Evolutionary conservation across 768 basidiomycete genomes (phyloP), one percentile per base, ranked within the genome.

Genomic region (Amanita muscaria): DNA sequence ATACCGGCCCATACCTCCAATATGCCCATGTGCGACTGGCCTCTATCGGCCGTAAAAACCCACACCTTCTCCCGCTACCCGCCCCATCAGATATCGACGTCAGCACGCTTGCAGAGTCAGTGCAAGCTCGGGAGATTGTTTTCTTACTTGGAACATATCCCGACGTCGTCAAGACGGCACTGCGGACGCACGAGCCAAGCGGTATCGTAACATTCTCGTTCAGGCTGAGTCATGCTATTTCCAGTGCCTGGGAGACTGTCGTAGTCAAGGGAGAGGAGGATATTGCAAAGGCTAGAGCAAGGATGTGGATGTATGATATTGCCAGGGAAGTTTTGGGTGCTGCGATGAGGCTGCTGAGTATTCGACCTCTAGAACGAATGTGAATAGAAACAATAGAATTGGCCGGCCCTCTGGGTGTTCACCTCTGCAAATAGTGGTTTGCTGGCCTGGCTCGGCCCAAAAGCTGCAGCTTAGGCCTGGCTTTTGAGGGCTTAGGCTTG

Each of bases 1-100:
- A 97, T 64, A 93, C 90, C 0, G 90, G 89, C 1, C 89, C 91
- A 0, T 97, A 96, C 68, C 79, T 97, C 21, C 93, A 97, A 69
- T 97, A 97, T 61, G 89, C 91, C 0, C 93, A 96, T 65, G 92
- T 92, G 53, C 88, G 93, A 15, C 71, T 97, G 23, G 76, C 84
- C 5, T 96, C 92, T 1, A 83, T 97, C 58, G 80, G 79, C 53
- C 88, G 92, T 46, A 93, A 94, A 64, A 92, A 93, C 64, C 88
- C 89, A 2, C 76, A 87, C 47, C 80, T 93, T 23, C 65, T 88
- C 31, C 83, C 90, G 15, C 79, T 89, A 8, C 86, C 87, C 0
- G 62, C 74, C 1, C 76, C 77, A 7, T 67, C 77, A n/a, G 62
- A 80, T 50, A 83, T 94, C 60, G 67, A 83, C 55, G 77, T 78